Evolutionary conservation across 2,329 filamentous ascomycete genomes (phyloP).

Genomic region (Fusarium odoratissimum): DNA sequence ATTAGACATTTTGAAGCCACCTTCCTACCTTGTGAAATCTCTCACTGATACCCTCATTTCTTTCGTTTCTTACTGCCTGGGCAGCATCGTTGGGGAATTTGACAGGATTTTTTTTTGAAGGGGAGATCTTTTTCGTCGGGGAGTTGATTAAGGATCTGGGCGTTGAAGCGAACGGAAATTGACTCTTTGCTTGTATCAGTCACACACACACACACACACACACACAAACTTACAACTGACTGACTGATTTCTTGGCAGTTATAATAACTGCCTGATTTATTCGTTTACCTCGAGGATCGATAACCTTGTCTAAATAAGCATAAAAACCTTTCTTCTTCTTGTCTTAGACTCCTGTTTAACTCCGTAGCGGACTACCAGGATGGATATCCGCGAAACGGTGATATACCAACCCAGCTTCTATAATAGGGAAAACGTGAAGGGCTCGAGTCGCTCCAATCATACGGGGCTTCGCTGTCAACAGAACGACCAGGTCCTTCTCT

Average conservation of each 20-base stretch:
- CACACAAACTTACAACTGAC: constrained; percentile 5
- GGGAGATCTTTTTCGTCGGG: constrained; percentile 16
- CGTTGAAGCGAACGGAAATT: constrained; percentile 20
- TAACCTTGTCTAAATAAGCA: constrained; percentile 32
- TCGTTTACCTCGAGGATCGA: constrained; percentile 3
- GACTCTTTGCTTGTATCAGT: constrained; percentile 8
- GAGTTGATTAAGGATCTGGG: constrained; percentile 27
- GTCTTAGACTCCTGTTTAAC: neutral
- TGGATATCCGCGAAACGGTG: constrained; percentile 5
- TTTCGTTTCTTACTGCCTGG: constrained; percentile 8
- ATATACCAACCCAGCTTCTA: constrained; percentile 12
- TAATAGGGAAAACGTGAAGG: constrained; percentile 8
- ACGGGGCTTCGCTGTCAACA: neutral
- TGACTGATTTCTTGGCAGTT: constrained; percentile 7
- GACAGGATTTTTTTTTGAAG: neutral
- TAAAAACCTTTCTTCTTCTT: constrained; percentile 15
- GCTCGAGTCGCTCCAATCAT: constrained; percentile 19
- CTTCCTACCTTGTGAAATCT: constrained; percentile 9
- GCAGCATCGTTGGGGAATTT: constrained; percentile 11
- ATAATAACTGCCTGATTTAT: constrained; percentile 1
- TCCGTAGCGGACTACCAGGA: neutral
- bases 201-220: neutral
- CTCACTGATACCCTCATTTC: constrained; percentile 37
- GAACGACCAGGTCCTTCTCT: neutral
- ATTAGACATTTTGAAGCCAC: constrained; percentile 9